Conservation (phyloP, 129 eudicot genomes). For the Lactuca saligna region DNA sequence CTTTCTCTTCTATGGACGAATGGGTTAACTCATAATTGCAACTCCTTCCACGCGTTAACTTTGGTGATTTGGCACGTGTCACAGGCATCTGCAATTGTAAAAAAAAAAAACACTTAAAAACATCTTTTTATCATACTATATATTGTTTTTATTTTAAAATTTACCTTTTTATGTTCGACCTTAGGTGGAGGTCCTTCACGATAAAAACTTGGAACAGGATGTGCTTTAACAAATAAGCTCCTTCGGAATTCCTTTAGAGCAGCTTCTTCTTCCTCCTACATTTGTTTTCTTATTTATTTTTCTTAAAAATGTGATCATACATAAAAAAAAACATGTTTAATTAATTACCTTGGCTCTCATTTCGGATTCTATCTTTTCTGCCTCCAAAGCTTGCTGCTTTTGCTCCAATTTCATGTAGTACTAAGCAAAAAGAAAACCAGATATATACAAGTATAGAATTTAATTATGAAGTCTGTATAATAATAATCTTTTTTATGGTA, state of each 20-base stretch:
- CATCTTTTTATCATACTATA: too few relatives aligned
- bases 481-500: neutral
- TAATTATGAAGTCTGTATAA: neutral
- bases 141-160: too few relatives aligned
- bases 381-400: constrained; percentile 73
- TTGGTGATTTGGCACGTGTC: constrained; percentile 81
- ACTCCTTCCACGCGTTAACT: constrained; percentile 70
- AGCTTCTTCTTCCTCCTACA: constrained; percentile 81
- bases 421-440: constrained; percentile 31
- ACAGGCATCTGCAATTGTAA: constrained; percentile 49
- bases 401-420: constrained; percentile 69
- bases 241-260: constrained; percentile 73
- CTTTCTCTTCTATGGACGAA: constrained; percentile 37
- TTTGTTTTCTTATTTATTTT: neutral
- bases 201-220: constrained; percentile 89
- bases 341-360: constrained; percentile 68
- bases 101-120: too few relatives aligned
- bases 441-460: neutral
- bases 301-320: neutral
- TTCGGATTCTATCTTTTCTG: constrained; percentile 70
- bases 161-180: constrained; percentile 85
- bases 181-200: constrained; percentile 88
- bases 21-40: constrained; percentile 44
- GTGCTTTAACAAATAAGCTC: constrained; percentile 71
- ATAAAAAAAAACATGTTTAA: neutral